Percentiles rank a stretch among this genome's conserved stretches.
phyloP scores from a whole-genome alignment of 2,329 filamentous ascomycete species.

The Phialophora expanda region DNA sequence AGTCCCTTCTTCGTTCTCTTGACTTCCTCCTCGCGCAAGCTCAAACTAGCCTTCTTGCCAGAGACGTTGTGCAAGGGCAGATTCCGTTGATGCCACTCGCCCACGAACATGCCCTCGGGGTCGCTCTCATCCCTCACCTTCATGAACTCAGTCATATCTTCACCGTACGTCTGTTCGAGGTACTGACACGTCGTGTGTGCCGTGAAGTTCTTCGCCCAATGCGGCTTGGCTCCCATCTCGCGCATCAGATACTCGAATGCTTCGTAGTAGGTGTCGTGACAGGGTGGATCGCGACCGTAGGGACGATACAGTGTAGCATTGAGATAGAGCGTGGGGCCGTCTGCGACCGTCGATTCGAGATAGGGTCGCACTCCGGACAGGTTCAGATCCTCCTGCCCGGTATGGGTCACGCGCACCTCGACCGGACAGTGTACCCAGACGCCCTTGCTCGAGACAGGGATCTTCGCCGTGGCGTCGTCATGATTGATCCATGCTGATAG shows the following conservation, averaged over 20 bases:
- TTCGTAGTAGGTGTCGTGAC: constrained; percentile 77
- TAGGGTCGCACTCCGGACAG: constrained; percentile 59
- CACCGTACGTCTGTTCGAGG: constrained; percentile 71
- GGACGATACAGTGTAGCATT: constrained; percentile 90
- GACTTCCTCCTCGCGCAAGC: constrained; percentile 35
- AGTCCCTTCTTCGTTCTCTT: constrained; percentile 33
- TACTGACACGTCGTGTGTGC: constrained; percentile 62
- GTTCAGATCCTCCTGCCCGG: constrained; percentile 51
- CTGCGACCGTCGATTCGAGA: constrained; percentile 72
- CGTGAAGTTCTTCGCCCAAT: constrained; percentile 91
- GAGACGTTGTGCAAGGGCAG: constrained; percentile 52
- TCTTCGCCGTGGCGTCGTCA: constrained; percentile 67
- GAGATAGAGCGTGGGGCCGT: constrained; percentile 80
- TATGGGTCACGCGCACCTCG: constrained; percentile 85
- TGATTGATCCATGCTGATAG: constrained; percentile 86
- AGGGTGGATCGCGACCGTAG: constrained; percentile 77
- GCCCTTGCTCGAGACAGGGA: constrained; percentile 79
- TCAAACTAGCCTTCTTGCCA: constrained; percentile 26
- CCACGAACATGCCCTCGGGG: constrained; percentile 84
- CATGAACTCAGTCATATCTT: constrained; percentile 70
- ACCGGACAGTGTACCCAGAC: constrained; percentile 88
- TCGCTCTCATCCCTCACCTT: constrained; percentile 72
- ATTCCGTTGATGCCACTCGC: constrained; percentile 82
- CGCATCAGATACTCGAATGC: constrained; percentile 92
- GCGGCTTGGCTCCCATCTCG: constrained; percentile 78